A percentile compares a stretch with the other conserved stretches of the same genome.
These are phyloP conservation scores for Penicillium cataractarum DNA, from an alignment of 495 filamentous ascomycete species.

Conservation along the genomic window DNA sequence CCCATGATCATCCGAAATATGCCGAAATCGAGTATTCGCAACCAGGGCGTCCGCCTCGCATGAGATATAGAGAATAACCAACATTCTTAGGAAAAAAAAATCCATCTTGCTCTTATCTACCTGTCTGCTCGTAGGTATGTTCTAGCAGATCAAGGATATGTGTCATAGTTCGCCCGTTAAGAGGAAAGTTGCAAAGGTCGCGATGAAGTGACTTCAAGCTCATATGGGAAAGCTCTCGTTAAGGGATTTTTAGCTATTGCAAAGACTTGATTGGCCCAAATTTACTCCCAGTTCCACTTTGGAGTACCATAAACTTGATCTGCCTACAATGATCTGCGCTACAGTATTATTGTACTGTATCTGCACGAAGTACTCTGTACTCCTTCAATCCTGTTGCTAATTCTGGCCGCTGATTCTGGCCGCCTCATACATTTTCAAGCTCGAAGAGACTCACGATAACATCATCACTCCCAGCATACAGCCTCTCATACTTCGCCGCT, in stretches of 20 bases:
- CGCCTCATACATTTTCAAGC: not conserved
- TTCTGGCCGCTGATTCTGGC: not conserved
- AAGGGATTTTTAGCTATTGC: not conserved
- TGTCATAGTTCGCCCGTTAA: slow-evolving; percentile 1
- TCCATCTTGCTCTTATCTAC: slow-evolving; percentile 2
- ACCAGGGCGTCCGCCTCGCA: slow-evolving; percentile 3
- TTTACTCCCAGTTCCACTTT: not conserved
- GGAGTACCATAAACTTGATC: not conserved
- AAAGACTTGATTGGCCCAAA: not conserved
- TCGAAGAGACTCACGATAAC: not conserved
- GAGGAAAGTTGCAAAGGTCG: slow-evolving; percentile 8
- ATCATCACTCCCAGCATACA: not conserved
- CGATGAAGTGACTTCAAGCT: slow-evolving; percentile 8
- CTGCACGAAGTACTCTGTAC: not conserved
- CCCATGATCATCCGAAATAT: slow-evolving; percentile 2
- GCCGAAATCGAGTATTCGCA: slow-evolving; percentile 5
- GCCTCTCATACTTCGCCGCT: not conserved
- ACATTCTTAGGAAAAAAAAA: not conserved
- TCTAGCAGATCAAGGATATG: slow-evolving; percentile 9
- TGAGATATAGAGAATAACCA: slow-evolving; percentile 3
- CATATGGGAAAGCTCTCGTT: not conserved
- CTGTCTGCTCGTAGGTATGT: slow-evolving; percentile 6
- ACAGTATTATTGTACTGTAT: not conserved
- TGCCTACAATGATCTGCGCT: not conserved
- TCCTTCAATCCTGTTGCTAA: not conserved